Evolutionary conservation across 1,139 yeast genomes (phyloP).

Genomic region (Candida pseudoviswanathii): DNA sequence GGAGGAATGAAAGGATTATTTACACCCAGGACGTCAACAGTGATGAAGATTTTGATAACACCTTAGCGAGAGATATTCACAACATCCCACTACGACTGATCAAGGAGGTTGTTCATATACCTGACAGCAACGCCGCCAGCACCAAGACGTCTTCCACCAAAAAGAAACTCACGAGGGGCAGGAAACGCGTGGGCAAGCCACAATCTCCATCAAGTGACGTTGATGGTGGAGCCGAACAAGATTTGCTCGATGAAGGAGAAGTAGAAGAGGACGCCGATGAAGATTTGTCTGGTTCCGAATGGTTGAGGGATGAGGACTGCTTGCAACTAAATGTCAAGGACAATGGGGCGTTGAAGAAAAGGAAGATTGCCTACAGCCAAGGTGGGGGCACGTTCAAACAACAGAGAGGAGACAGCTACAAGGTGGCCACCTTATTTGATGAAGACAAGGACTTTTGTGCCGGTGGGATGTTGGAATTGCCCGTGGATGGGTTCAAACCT

Average conservation of each 20-base stretch:
- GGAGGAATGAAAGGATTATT: constrained; percentile 81
- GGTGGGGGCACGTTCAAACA: constrained; percentile 52
- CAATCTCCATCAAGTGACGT: constrained; percentile 17
- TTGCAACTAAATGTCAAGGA: constrained; percentile 41
- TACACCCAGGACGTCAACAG: constrained; percentile 46
- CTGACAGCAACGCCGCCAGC: constrained; percentile 24
- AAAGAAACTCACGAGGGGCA: constrained; percentile 14
- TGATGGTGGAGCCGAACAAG: constrained; percentile 45
- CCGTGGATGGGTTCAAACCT: constrained; percentile 65
- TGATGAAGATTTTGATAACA: constrained; percentile 40
- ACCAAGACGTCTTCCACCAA: constrained; percentile 13
- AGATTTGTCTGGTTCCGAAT: constrained; percentile 45
- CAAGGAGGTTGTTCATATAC: constrained; percentile 57
- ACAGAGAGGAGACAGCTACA: constrained; percentile 53
- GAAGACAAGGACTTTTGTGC: constrained; percentile 69
- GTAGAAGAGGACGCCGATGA: neutral
- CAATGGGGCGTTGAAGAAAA: constrained; percentile 35
- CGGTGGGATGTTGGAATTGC: constrained; percentile 73
- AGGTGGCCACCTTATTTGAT: constrained; percentile 68
- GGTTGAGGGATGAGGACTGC: constrained; percentile 51
- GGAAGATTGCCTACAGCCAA: constrained; percentile 72
- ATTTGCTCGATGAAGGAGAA: constrained; percentile 20
- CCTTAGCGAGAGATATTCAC: constrained; percentile 35
- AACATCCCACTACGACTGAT: constrained; percentile 59
- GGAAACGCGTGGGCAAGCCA: constrained; percentile 15